Evolutionary conservation across 108 stramenopile genomes (phyloP).

Genomic region (Stephanodiscus minutulus): DNA sequence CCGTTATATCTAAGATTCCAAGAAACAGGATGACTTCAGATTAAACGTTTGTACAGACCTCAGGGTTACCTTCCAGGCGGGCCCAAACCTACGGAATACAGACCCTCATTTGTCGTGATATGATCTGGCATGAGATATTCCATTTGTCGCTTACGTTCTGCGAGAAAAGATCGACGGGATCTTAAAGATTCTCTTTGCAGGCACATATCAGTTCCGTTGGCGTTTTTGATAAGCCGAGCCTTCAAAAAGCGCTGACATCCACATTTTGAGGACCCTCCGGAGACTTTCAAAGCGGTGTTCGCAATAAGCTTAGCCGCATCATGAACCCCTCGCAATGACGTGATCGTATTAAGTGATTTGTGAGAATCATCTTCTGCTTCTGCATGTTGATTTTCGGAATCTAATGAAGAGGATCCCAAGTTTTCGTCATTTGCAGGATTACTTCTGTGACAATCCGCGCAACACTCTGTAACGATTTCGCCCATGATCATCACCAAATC

Average conservation of each 20-base stretch:
- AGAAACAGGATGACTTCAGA: no score
- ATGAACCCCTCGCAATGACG: neutral
- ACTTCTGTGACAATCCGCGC: constrained; percentile 13
- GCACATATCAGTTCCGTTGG: constrained; percentile 50
- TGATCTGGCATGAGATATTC: constrained; percentile 9
- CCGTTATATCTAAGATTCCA: no score
- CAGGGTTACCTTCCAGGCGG: neutral
- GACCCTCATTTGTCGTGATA: neutral
- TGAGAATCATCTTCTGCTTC: neutral
- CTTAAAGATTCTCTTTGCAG: constrained; percentile 37
- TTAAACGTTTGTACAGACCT: no score
- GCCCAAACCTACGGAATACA: constrained; percentile 17
- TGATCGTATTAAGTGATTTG: neutral
- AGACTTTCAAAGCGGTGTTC: neutral
- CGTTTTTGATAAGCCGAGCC: constrained; percentile 49
- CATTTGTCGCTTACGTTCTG: constrained; percentile 26
- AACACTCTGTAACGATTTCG: constrained; percentile 46
- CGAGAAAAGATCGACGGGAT: constrained; percentile 35
- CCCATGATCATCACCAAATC: constrained; percentile 57
- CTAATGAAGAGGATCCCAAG: neutral
- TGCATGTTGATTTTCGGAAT: neutral
- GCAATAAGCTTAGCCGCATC: constrained; percentile 11
- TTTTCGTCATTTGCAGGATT: constrained; percentile 4
- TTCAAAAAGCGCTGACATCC: constrained; percentile 32
- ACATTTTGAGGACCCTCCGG: neutral